Percentiles rank a stretch among this genome's conserved stretches.
phyloP scores from a whole-genome alignment of 345 rosid genomes.

The Citrus inodora region DNA sequence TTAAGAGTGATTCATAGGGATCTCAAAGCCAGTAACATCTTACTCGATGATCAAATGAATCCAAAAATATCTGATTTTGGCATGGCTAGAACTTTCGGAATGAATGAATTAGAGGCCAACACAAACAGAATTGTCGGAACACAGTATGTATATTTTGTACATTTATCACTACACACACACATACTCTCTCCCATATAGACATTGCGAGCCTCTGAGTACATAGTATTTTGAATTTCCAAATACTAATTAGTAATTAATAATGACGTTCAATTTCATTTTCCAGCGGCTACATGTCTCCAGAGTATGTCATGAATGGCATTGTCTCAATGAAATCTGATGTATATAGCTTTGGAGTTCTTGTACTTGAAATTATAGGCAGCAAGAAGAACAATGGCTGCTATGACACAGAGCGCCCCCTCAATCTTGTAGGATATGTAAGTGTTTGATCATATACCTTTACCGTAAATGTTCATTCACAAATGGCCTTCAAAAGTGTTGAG shows the following conservation, averaged over 20 bases:
- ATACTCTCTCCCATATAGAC: too few relatives aligned
- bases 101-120: neutral
- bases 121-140: neutral
- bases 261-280: neutral
- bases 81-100: neutral
- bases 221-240: neutral
- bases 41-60: neutral
- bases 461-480: too few relatives aligned
- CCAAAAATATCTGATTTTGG: neutral
- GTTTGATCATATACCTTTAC: neutral
- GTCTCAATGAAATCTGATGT: conserved; percentile 5
- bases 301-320: neutral
- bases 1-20: neutral
- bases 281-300: conserved; percentile 17
- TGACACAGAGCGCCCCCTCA: conserved; percentile 8
- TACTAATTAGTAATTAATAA: neutral
- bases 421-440: conserved; percentile 20
- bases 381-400: neutral
- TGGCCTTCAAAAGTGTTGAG: neutral
- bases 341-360: conserved; percentile 17
- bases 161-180: neutral
- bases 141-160: neutral
- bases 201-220: accelerated
- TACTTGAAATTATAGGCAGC: conserved; percentile 8
- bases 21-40: neutral